phyloP scores from a whole-genome alignment of 345 rosid species.

The Brassica carinata region DNA sequence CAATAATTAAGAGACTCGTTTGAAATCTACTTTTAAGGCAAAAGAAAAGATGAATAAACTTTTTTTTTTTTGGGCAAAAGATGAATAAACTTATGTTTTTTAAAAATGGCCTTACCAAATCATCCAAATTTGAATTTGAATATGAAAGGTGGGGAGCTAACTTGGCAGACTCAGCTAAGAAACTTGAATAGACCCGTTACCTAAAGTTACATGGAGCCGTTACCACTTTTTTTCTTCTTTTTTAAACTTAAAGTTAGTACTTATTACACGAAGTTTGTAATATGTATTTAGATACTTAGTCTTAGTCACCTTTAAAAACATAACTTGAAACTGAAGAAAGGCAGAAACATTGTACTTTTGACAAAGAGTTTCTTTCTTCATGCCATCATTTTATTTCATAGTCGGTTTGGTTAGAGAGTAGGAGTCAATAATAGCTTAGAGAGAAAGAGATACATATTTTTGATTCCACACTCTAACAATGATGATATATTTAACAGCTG shows the following conservation, averaged over 20 bases:
- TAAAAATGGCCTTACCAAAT: constrained; percentile 23
- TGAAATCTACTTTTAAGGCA: constrained; percentile 13
- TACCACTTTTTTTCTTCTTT: too few relatives aligned
- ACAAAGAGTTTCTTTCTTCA: background rate
- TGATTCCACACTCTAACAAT: constrained; percentile 27
- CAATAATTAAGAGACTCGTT: too few relatives aligned
- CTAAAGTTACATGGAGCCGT: constrained; percentile 4
- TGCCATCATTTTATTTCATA: constrained; percentile 21
- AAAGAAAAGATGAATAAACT: constrained; percentile 16
- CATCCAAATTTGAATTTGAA: constrained; percentile 29
- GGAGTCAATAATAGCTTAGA: background rate
- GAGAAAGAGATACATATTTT: background rate
- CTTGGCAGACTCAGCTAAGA: constrained; percentile 17
- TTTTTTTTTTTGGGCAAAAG: too few relatives aligned
- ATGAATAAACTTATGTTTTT: constrained; percentile 17
- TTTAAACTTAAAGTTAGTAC: background rate
- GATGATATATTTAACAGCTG: constrained; percentile 3
- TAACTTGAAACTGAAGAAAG: constrained; percentile 15
- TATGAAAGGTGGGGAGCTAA: constrained; percentile 8
- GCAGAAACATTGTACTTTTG: background rate
- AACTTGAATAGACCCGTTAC: constrained; percentile 35
- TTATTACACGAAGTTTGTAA: background rate
- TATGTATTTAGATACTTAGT: constrained; percentile 19
- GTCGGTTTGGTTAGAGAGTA: constrained; percentile 12
- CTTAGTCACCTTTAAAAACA: background rate